Conservation (phyloP, 208 protist species). For the Wallacemonas sp. region DNA sequence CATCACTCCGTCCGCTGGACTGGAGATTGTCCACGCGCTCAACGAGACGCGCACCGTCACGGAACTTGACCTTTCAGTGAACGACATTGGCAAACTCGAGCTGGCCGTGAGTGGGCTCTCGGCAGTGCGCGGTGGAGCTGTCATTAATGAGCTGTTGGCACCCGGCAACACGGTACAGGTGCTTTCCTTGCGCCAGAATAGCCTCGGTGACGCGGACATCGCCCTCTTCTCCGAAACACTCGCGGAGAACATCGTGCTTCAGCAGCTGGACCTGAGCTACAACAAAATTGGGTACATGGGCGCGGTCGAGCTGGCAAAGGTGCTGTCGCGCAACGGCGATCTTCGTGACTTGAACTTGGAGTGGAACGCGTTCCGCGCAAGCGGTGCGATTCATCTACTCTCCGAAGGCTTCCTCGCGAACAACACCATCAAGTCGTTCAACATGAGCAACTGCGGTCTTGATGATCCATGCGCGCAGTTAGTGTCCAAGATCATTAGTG, state of each 20-base stretch:
- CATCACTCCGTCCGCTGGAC: conserved; percentile 65
- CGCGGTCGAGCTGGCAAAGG: conserved; percentile 68
- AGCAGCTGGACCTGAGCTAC: conserved; percentile 85
- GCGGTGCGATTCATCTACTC: conserved; percentile 59
- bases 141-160: conserved; percentile 65
- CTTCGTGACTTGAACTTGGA: conserved; percentile 89
- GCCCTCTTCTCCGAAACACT: conserved; percentile 65
- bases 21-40: conserved; percentile 68
- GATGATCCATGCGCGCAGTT: conserved; percentile 72
- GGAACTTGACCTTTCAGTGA: conserved; percentile 73
- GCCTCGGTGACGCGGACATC: conserved; percentile 74
- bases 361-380: conserved; percentile 82
- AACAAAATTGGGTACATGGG: conserved; percentile 82
- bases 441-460: conserved; percentile 79
- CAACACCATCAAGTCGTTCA: conserved; percentile 90
- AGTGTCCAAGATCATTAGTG: conserved; percentile 74
- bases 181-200: conserved; percentile 74
- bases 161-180: conserved; percentile 42
- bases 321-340: conserved; percentile 80
- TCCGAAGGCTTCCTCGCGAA: conserved; percentile 81
- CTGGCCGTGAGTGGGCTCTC: conserved; percentile 10
- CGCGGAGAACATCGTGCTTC: conserved; percentile 76
- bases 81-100: conserved; percentile 64
- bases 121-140: conserved; percentile 46
- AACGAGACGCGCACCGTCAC: conserved; percentile 56